Percentiles rank a stretch among this genome's conserved stretches.
Conservation (phyloP, 2,329 filamentous ascomycete genomes). For the Penicillium sp. region DNA sequence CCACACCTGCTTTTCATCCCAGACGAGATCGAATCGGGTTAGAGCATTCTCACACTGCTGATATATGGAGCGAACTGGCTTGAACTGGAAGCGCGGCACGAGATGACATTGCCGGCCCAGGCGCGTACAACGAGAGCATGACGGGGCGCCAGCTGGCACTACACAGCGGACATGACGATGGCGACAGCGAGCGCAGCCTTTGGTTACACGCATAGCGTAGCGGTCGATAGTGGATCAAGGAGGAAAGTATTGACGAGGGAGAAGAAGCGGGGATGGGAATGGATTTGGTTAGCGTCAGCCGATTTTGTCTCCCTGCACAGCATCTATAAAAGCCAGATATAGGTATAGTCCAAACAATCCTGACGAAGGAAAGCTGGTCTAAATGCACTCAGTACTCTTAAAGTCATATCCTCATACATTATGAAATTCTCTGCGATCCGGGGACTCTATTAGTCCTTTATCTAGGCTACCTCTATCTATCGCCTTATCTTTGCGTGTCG, state of each 20-base stretch:
- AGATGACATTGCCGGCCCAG: slow-evolving; percentile 19
- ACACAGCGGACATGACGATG: slow-evolving; percentile 23
- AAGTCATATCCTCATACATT: too few relatives aligned
- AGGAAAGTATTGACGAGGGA: not conserved
- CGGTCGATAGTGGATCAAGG: not conserved
- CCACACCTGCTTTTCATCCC: slow-evolving; percentile 24
- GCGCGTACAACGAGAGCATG: slow-evolving; percentile 18
- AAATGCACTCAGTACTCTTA: too few relatives aligned
- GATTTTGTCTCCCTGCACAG: too few relatives aligned
- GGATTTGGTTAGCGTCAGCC: not conserved
- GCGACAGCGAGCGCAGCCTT: slow-evolving; percentile 23
- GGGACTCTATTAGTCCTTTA: too few relatives aligned
- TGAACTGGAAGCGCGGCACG: slow-evolving; percentile 23
- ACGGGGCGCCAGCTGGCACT: slow-evolving; percentile 16
- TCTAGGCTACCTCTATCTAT: too few relatives aligned
- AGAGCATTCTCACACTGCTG: slow-evolving; percentile 14
- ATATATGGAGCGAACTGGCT: slow-evolving; percentile 19
- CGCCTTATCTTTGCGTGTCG: too few relatives aligned
- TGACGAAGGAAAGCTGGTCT: too few relatives aligned
- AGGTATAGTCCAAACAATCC: too few relatives aligned
- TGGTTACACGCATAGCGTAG: slow-evolving; percentile 12
- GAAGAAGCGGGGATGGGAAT: not conserved
- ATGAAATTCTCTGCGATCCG: too few relatives aligned
- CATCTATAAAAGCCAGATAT: too few relatives aligned
- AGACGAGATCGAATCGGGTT: slow-evolving; percentile 17